These are phyloP conservation scores for Rostrohypoxylon terebratum DNA, from an alignment of 495 filamentous ascomycete species.

Conservation along the genomic window DNA sequence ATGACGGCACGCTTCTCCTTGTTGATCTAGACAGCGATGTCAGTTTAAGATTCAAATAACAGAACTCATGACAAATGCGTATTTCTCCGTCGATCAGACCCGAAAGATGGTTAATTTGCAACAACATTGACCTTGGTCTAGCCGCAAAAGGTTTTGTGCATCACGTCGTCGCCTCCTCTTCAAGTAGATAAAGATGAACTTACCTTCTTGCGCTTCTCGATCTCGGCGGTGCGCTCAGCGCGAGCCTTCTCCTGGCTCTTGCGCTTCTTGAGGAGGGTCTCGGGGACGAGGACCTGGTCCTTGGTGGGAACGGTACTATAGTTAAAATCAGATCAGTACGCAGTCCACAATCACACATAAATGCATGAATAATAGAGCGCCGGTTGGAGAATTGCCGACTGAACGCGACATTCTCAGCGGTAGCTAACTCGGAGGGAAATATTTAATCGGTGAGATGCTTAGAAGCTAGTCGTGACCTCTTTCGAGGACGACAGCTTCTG, in stretches of 20 bases:
- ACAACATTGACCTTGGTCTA: constrained; percentile 98
- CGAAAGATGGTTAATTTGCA: constrained; percentile 99
- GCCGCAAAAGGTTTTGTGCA: constrained; percentile 83
- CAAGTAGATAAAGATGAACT: constrained; percentile 55
- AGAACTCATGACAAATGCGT: constrained; percentile 31
- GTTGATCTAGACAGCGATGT: constrained; percentile 71
- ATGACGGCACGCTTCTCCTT: constrained; percentile 97
- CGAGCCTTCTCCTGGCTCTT: constrained; percentile 99
- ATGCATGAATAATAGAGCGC: constrained; percentile 76
- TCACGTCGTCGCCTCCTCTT: constrained; percentile 51
- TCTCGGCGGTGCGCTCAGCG: constrained; percentile 82
- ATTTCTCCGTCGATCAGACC: constrained; percentile 76
- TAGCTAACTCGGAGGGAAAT: constrained; percentile 82
- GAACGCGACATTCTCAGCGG: constrained; percentile 86
- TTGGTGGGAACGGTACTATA: constrained; percentile 84
- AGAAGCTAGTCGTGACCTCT: constrained; percentile 19
- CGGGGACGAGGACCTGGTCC: constrained; percentile 94
- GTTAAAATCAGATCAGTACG: constrained; percentile 68
- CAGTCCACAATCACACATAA: constrained; percentile 70
- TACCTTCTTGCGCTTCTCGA: constrained; percentile 90
- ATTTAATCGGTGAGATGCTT: constrained; percentile 80
- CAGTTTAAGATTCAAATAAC: constrained; percentile 44
- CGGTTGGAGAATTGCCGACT: constrained; percentile 89
- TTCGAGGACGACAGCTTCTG: constrained; percentile 11
- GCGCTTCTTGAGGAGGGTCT: constrained; percentile 99